Evolutionary conservation across 1,284 basidiomycete species (phyloP), one percentile per base, ranked within the genome.

Genomic region (Wallemia ichthyophaga): DNA sequence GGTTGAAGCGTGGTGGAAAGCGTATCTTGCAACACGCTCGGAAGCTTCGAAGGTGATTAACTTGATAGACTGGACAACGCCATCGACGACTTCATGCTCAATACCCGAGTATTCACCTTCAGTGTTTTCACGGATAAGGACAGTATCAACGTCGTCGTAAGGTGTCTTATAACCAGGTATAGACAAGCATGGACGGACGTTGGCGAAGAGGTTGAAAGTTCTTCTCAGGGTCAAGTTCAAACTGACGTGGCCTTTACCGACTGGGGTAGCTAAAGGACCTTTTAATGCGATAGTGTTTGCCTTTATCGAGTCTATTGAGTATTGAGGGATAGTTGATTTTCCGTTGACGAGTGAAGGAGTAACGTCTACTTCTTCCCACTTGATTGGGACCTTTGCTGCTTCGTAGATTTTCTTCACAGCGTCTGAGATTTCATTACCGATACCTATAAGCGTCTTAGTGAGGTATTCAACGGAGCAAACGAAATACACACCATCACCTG

Each of bases 31-130:
- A 60, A 99, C 92, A 61, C 94, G 87, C 73, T 96, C 91, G 17
- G 92, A 96, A 25, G 94, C 94, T 64, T 96, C 86, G 81, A 91
- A 92, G 37, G 94, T 99, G 70, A 98, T 98, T 61, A 99, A 80
- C 73, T 99, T 99, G 76, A 99, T 98, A 59, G 88, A 95, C 73
- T 99, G 94, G 54, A 99, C 94, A 62, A 99, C 94, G 64, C 94
- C 94, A 65, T 95, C 88, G 64, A 98, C 82, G 61, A 94, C 76
- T 78, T 95, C 89, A 71, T 96, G 92, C 73, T 96, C 92, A 66
- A 96, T 95, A 64, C 92, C 92, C 63, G 91, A 96, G 75, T 98
- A 99, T 73, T 99, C 94, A 68, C 94, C 94, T 73, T 99, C 94
- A 27, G 94, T 99, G 73, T 99, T 99, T 74, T 99, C 94, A 68